These are phyloP conservation scores for Solanum aculeatissimum DNA, from an alignment of 305 asterid genomes.

Conservation along the genomic window DNA sequence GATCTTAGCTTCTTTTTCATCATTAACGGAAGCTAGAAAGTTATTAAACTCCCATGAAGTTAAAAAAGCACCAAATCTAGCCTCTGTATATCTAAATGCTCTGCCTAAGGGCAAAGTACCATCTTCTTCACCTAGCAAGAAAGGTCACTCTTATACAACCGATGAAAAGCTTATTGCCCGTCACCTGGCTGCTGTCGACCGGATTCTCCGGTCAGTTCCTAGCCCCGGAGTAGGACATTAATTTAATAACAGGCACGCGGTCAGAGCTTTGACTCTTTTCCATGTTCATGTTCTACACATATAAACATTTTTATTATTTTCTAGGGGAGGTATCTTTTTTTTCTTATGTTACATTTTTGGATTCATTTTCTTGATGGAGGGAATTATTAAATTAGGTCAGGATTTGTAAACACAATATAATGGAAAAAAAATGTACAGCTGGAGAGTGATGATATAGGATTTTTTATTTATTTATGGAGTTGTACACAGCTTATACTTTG, in stretches of 20 bases:
- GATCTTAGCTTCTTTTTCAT: slow-evolving; percentile 1
- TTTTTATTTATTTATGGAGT: not conserved
- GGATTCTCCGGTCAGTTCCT: slow-evolving; percentile 49
- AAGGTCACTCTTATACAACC: slow-evolving; percentile 23
- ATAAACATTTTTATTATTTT: not conserved
- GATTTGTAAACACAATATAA: not conserved
- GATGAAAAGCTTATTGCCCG: slow-evolving; percentile 35
- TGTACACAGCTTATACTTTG: not conserved
- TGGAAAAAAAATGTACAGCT: not conserved
- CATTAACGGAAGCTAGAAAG: slow-evolving; percentile 14
- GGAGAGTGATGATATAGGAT: not conserved
- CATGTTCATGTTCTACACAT: not conserved
- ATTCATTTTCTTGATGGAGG: slow-evolving; percentile 5
- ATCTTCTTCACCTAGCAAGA: slow-evolving; percentile 32
- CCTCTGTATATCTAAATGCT: slow-evolving; percentile 17
- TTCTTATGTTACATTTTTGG: not conserved
- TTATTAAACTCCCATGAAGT: not conserved
- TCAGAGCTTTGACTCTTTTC: not conserved
- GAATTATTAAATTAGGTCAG: not conserved
- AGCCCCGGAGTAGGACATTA: slow-evolving; percentile 58
- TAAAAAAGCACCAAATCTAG: slow-evolving; percentile 3
- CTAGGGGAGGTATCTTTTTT: no score
- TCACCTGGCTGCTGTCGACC: slow-evolving; percentile 37
- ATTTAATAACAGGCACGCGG: not conserved
- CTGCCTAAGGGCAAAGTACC: slow-evolving; percentile 38